Evolutionary conservation across 148 eudicot species (phyloP), one percentile per base, ranked within the genome.

Genomic region (Camellia sinensis): DNA sequence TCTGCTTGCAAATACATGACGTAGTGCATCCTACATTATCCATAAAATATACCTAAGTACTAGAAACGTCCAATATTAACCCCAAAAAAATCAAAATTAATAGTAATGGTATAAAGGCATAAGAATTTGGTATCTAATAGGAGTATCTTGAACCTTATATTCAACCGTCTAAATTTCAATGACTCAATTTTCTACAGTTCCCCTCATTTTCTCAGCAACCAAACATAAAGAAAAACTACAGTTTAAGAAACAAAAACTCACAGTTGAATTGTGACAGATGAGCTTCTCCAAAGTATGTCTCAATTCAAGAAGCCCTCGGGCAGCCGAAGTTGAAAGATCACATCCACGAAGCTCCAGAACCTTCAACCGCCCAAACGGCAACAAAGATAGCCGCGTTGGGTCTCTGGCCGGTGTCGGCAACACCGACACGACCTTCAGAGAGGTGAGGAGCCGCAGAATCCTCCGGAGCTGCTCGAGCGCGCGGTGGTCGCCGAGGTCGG

Each of bases 341-440:
- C 99, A 95, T 14, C 99, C 94, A 1, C 99, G 86, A 15, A 95
- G 90, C 89, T 95, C 99, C 87, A 95, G 75, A n/a, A 91, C 93
- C 92, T 89, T 95, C 91, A 95, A 80, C 78, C 97, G 78, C 64
- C 86, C 90, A 67, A 95, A 95, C 17, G 90, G 85, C 48, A 87
- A 44, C 84, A 95, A 61, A 44, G 87, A 90, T 50, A 95, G 72
- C 37, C 92, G 93, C 50, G 93, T 90, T 0, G 98, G 98, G 75
- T 95, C 97, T 67, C 97, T 87, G 3, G 82, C 73, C 9, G 90
- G 89, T 5, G 83, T 56, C 2, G 92, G 88, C 78, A 93, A 78
- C 72, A 88, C 91, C 7, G 96, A 90, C 0, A 93, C 97, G 3
- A 95, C 86, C 84, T 92, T 89, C 64, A 95, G 78, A 59, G 90